These are phyloP conservation scores for Chlamydomonas sp. DNA, from an alignment of 139 green algal genomes.

Conservation along the genomic window DNA sequence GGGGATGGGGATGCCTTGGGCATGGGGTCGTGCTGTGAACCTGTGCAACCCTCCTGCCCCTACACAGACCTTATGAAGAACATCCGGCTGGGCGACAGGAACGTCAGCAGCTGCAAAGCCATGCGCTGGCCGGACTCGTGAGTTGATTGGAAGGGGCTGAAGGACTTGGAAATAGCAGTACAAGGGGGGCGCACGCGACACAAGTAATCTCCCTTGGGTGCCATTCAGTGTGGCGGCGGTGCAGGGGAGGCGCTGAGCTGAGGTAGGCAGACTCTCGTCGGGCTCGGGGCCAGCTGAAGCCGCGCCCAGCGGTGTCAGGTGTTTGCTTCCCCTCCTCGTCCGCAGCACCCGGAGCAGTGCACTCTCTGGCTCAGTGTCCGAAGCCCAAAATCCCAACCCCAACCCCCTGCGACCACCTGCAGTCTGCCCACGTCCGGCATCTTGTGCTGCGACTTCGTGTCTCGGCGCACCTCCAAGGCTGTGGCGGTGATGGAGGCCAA, in stretches of 20 bases:
- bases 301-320: no score
- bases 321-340: background rate
- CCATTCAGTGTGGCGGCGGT: no score
- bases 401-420: background rate
- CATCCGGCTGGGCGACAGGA: conserved; percentile 56
- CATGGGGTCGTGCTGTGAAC: no score
- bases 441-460: conserved; percentile 53
- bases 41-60: no score
- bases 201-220: background rate
- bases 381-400: background rate
- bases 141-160: background rate
- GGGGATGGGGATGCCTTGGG: no score
- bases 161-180: background rate
- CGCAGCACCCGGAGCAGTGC: background rate
- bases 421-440: conserved; percentile 50
- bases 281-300: no score
- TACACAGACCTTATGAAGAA: conserved; percentile 58
- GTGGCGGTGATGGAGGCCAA: conserved; percentile 46
- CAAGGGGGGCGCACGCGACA: background rate
- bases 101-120: conserved; percentile 32
- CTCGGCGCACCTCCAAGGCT: conserved; percentile 17
- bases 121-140: conserved; percentile 63
- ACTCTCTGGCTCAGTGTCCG: background rate
- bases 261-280: no score
- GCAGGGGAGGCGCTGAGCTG: no score